phyloP scores from a whole-genome alignment of 768 basidiomycete genomes.

The Termitomyces eurrhizus region DNA sequence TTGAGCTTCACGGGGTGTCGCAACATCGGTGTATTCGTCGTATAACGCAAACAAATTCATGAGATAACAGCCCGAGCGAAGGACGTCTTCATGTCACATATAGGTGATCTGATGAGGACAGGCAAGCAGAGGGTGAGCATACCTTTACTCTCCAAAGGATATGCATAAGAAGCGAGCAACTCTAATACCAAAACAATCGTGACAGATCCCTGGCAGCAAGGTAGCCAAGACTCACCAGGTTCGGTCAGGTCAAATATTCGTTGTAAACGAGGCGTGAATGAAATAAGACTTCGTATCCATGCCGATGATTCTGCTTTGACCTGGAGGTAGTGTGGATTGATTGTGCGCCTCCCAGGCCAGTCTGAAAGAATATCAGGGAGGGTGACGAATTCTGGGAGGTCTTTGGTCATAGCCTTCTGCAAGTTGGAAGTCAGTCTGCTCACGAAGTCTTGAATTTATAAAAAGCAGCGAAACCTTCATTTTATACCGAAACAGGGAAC shows the following conservation, averaged over 20 bases:
- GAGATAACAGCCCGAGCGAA: neutral
- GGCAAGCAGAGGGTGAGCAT: neutral
- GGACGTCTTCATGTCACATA: neutral
- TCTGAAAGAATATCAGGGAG: slow-evolving; percentile 26
- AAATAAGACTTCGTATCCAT: slow-evolving; percentile 26
- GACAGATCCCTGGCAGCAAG: neutral
- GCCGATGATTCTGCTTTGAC: slow-evolving; percentile 17
- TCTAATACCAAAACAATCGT: slow-evolving; percentile 19
- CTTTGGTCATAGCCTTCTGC: neutral
- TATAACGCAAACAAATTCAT: neutral
- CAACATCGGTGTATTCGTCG: neutral
- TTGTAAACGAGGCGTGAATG: slow-evolving; percentile 31
- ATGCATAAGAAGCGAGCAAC: slow-evolving; percentile 35
- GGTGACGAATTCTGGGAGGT: neutral
- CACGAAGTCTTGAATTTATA: neutral
- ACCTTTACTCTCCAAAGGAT: slow-evolving; percentile 32
- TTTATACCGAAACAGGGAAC: no score
- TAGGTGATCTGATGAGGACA: neutral
- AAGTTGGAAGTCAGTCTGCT: neutral
- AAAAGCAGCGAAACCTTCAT: no score
- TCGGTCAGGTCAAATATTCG: slow-evolving; percentile 37
- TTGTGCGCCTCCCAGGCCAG: slow-evolving; percentile 41
- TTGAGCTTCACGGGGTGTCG: neutral
- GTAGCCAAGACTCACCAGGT: slow-evolving; percentile 15
- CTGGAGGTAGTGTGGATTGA: slow-evolving; percentile 34